Conservation (phyloP, 768 basidiomycete genomes). For the Leccinum longicurvipes region DNA sequence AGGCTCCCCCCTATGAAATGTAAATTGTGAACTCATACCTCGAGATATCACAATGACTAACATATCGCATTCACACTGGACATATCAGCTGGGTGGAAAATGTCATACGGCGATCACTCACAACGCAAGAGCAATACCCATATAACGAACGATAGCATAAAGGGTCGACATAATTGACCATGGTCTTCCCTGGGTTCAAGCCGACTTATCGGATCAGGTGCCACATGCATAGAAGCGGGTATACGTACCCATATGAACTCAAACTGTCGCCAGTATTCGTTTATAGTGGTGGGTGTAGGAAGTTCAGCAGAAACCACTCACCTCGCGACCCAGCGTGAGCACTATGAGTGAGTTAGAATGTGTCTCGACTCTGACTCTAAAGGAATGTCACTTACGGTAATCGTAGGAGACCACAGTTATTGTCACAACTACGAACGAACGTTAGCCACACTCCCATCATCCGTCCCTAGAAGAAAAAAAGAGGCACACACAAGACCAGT, state of each 20-base stretch:
- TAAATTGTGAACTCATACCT: not conserved
- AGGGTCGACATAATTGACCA: slow-evolving; percentile 8
- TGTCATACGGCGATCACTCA: not conserved
- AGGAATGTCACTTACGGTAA: slow-evolving; percentile 1
- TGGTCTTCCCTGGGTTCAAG: not conserved
- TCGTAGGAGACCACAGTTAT: slow-evolving; percentile 6
- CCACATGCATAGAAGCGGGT: not conserved
- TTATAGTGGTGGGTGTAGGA: not conserved
- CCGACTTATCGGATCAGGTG: not conserved
- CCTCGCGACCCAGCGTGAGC: slow-evolving; percentile 3
- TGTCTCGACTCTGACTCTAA: not conserved
- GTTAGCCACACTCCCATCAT: not conserved
- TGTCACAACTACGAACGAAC: slow-evolving; percentile 1
- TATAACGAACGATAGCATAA: slow-evolving; percentile 7
- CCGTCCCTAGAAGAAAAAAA: not conserved
- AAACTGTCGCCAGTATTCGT: not conserved
- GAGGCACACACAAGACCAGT: not conserved
- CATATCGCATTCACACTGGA: slow-evolving; percentile 3
- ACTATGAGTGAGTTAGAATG: not conserved
- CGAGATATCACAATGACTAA: not conserved
- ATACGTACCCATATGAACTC: slow-evolving; percentile 3
- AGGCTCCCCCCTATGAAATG: not conserved
- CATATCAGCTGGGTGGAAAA: not conserved
- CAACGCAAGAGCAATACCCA: slow-evolving; percentile 6
- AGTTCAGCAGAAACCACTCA: not conserved